These are phyloP conservation scores for Fraxinus nigra DNA, from an alignment of 305 asterid genomes.

Conservation along the genomic window DNA sequence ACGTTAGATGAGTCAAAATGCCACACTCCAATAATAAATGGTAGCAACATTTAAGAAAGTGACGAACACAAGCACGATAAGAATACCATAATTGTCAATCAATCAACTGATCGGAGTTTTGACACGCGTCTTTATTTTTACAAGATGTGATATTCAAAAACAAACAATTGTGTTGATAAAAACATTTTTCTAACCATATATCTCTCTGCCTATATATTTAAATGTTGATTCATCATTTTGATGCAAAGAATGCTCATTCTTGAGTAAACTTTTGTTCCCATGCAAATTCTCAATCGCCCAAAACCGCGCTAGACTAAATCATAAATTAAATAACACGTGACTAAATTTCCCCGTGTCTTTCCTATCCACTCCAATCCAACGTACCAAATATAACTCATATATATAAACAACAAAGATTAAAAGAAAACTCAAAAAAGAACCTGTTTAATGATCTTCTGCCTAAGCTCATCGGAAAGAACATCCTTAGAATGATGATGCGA, in stretches of 20 bases:
- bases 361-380: background rate
- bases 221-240: background rate
- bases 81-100: background rate
- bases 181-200: background rate
- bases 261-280: background rate
- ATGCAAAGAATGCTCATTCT: background rate
- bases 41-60: background rate
- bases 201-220: background rate
- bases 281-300: background rate
- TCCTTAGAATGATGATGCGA: slow-evolving; percentile 33
- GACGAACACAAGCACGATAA: background rate
- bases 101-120: background rate
- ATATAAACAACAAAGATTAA: background rate
- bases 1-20: background rate
- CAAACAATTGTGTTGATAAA: background rate
- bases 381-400: background rate
- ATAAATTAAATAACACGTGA: background rate
- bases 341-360: background rate
- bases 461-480: slow-evolving; percentile 56
- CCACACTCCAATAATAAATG: background rate
- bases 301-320: background rate
- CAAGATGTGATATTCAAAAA: background rate
- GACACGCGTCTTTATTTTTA: background rate
- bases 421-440: slow-evolving; percentile 19
- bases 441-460: slow-evolving; percentile 76